Base-by-base conservation (phyloP, 768 basidiomycete species). In the Pholiota microspora region DNA sequence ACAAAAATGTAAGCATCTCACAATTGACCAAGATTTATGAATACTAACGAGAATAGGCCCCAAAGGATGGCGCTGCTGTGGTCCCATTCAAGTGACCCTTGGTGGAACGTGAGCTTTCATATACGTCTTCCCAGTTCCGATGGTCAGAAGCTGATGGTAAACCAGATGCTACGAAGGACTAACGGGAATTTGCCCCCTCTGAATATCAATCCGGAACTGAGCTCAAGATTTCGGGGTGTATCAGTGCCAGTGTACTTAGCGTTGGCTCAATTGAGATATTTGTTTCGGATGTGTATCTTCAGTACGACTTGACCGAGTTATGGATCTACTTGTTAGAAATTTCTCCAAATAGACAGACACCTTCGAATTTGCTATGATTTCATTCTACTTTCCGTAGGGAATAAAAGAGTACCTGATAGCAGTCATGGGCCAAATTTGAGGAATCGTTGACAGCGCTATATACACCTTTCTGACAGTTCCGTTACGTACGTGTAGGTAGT, bases 1-100 rank as follows among this genome's bases (percentile, higher is more conserved):
- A 36, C 13, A 49, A 40, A 44, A 29, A n/a, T 35, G 59, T 55
- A 44, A 27, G 59, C 5, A 40, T 8, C 12, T 16, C 10, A 35
- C 42, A 4, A 13, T 40, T n/a, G 28, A 16, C 29, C 6, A 25
- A 10, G 9, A 21, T 15, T 4, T 4, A 36, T n/a, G n/a, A n/a
- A n/a, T n/a, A n/a, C n/a, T n/a, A n/a, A n/a, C n/a, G n/a, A 16
- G 21, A 42, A 42, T 34, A 61, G 60, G 60, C 42, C 60, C 60
- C 8, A 31, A 35, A 32, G 54, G 54, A 28, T 58, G 50, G 29
- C 54, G 56, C 10, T 61, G 60, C 60, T 61, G 60, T 32, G 60
- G 60, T 23, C 60, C 60, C 12, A 50, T 61, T 24, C 44, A 47
- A 8, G 60, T 51, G 8, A 40, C 35, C 0, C 8, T 55, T 16